A percentile compares a stretch with the other conserved stretches of the same genome.
These are phyloP conservation scores for Xerocomus spinulosus DNA, from an alignment of 768 basidiomycete species.

Conservation along the genomic window DNA sequence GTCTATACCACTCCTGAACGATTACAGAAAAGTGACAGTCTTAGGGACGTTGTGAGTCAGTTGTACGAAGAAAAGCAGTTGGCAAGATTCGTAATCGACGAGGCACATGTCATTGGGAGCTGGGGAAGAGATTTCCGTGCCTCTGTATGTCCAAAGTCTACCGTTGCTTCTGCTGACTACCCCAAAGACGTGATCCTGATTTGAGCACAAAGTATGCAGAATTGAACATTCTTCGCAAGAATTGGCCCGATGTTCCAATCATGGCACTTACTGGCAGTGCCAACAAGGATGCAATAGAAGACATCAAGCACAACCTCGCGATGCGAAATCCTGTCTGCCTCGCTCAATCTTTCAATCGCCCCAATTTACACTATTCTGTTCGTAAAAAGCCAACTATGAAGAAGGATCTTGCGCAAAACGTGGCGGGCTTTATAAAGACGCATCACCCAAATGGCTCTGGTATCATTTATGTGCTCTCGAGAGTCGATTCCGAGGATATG, in stretches of 20 bases:
- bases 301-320: constrained; percentile 70
- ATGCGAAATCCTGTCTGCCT: constrained; percentile 56
- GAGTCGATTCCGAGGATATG: constrained; percentile 74
- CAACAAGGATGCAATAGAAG: constrained; percentile 67
- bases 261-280: constrained; percentile 98
- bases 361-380: constrained; percentile 81
- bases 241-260: constrained; percentile 79
- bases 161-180: background rate
- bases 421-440: constrained; percentile 62
- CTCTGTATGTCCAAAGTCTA: constrained; percentile 47
- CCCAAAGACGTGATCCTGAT: constrained; percentile 8
- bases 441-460: constrained; percentile 61
- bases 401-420: constrained; percentile 48
- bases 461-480: constrained; percentile 78
- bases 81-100: constrained; percentile 92
- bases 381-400: constrained; percentile 42
- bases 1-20: constrained; percentile 94
- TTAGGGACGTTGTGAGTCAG: constrained; percentile 51
- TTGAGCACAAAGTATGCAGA: constrained; percentile 53
- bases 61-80: constrained; percentile 56
- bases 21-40: constrained; percentile 55
- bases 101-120: constrained; percentile 90
- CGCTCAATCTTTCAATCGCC: constrained; percentile 85
- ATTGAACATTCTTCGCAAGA: constrained; percentile 62
- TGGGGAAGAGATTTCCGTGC: constrained; percentile 95